phyloP scores from a whole-genome alignment of 2,329 filamentous ascomycete genomes.

The Stromatinia cepivora region DNA sequence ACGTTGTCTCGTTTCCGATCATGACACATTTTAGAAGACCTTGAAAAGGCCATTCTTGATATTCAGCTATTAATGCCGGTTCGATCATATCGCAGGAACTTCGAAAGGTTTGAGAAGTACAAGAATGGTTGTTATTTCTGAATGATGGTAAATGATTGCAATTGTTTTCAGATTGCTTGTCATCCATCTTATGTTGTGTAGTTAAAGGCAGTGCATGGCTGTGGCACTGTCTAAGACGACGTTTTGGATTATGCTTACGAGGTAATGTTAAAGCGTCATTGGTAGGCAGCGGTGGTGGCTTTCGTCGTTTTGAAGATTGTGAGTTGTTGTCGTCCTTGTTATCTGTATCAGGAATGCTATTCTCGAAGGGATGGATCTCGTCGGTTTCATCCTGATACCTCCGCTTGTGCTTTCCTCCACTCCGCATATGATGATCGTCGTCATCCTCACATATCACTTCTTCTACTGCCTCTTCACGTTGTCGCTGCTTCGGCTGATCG shows the following conservation, averaged over 20 bases:
- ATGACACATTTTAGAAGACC: too few relatives aligned
- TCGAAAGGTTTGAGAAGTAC: too few relatives aligned
- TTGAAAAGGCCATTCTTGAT: too few relatives aligned
- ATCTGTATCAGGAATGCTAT: slow-evolving; percentile 12
- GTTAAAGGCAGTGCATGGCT: slow-evolving; percentile 22
- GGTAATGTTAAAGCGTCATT: slow-evolving; percentile 22
- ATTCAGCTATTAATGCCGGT: too few relatives aligned
- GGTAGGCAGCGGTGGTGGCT: too few relatives aligned
- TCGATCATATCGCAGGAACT: too few relatives aligned
- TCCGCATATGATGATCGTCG: not conserved
- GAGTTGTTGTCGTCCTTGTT: slow-evolving; percentile 13
- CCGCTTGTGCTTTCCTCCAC: slow-evolving; percentile 4
- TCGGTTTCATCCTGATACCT: slow-evolving; percentile 7
- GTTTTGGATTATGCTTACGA: slow-evolving; percentile 18
- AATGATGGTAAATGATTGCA: too few relatives aligned
- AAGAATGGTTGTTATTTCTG: too few relatives aligned
- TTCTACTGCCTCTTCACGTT: slow-evolving; percentile 7
- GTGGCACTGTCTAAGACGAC: slow-evolving; percentile 17
- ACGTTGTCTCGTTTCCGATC: too few relatives aligned
- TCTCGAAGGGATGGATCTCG: not conserved
- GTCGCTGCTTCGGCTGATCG: not conserved
- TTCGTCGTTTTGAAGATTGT: slow-evolving; percentile 26
- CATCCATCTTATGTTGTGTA: slow-evolving; percentile 21
- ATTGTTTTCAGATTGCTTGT: too few relatives aligned
- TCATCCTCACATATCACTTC: slow-evolving; percentile 1